phyloP scores from a whole-genome alignment of 495 filamentous ascomycete species.

The Lophium mytilinum region DNA sequence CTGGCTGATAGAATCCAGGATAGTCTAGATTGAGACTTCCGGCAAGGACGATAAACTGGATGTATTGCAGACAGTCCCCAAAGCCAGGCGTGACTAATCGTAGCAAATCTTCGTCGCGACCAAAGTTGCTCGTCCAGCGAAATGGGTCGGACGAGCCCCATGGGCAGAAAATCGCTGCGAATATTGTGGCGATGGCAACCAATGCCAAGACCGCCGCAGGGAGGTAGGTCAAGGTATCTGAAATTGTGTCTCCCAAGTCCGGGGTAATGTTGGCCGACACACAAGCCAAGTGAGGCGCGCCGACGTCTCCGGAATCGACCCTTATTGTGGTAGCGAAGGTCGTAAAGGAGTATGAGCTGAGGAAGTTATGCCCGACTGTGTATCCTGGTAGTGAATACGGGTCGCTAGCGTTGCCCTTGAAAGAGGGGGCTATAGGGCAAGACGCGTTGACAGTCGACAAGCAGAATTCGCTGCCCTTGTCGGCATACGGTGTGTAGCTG shows the following conservation, averaged over 20 bases:
- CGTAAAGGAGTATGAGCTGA: slow-evolving; percentile 74
- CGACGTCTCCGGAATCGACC: slow-evolving; percentile 64
- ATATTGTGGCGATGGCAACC: slow-evolving; percentile 71
- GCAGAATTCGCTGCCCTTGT: slow-evolving; percentile 53
- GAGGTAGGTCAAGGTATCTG: slow-evolving; percentile 63
- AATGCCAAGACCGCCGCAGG: slow-evolving; percentile 70
- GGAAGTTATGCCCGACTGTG: slow-evolving; percentile 66
- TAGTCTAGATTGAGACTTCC: slow-evolving; percentile 81
- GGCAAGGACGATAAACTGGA: slow-evolving; percentile 85
- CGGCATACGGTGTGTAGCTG: slow-evolving; percentile 58
- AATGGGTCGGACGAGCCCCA: slow-evolving; percentile 89
- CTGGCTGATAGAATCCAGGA: slow-evolving; percentile 90
- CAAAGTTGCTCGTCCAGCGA: slow-evolving; percentile 92
- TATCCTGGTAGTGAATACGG: slow-evolving; percentile 57
- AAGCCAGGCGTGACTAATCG: slow-evolving; percentile 93
- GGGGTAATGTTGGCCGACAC: slow-evolving; percentile 75
- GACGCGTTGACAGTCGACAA: slow-evolving; percentile 46
- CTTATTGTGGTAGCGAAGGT: slow-evolving; percentile 63
- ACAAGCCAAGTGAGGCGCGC: slow-evolving; percentile 61
- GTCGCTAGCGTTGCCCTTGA: slow-evolving; percentile 47
- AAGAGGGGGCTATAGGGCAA: slow-evolving; percentile 72
- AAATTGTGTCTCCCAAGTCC: slow-evolving; percentile 56
- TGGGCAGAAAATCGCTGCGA: slow-evolving; percentile 81
- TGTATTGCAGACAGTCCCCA: slow-evolving; percentile 93
- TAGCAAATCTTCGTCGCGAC: slow-evolving; percentile 83